Conservation (phyloP, 2,329 filamentous ascomycete genomes). For the Tolypocladium sp. region DNA sequence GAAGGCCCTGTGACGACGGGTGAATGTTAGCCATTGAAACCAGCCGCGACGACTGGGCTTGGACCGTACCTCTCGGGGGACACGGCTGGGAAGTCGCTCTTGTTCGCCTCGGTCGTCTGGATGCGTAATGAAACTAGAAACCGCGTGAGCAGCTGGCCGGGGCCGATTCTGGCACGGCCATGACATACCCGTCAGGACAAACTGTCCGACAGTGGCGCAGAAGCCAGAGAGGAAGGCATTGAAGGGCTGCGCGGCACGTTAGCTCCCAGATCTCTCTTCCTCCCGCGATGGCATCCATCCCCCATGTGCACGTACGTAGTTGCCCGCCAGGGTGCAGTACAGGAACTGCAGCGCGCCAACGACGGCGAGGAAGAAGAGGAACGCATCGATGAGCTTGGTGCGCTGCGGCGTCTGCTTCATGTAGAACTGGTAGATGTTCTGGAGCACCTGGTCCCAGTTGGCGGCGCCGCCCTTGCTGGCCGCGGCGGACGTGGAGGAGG, state of each 20-base stretch:
- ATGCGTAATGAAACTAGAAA: constrained; percentile 65
- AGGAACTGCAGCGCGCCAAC: constrained; percentile 87
- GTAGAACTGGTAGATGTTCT: constrained; percentile 71
- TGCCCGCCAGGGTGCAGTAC: constrained; percentile 86
- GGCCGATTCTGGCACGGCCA: background rate
- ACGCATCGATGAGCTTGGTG: constrained; percentile 83
- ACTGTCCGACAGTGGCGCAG: constrained; percentile 89
- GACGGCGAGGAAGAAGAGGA: constrained; percentile 77
- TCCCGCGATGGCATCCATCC: background rate
- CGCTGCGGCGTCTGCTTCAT: constrained; percentile 74
- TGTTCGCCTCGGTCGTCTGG: constrained; percentile 80
- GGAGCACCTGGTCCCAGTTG: constrained; percentile 50
- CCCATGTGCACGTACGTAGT: constrained; percentile 64
- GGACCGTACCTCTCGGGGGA: constrained; percentile 65
- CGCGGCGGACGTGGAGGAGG: constrained; percentile 3
- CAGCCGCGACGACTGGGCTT: too few species aligned
- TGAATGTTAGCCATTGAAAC: constrained; percentile 7
- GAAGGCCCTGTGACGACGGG: constrained; percentile 62
- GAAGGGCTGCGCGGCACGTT: constrained; percentile 62
- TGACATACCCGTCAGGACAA: constrained; percentile 77
- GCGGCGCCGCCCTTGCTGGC: constrained; percentile 15
- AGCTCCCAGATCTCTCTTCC: constrained; percentile 3
- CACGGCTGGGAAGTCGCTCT: constrained; percentile 64
- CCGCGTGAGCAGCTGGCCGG: background rate
- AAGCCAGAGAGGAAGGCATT: constrained; percentile 98